Base-by-base conservation (phyloP, 225 moss, liverwort and hornwort species). In the Antitrichia curtipendula region DNA sequence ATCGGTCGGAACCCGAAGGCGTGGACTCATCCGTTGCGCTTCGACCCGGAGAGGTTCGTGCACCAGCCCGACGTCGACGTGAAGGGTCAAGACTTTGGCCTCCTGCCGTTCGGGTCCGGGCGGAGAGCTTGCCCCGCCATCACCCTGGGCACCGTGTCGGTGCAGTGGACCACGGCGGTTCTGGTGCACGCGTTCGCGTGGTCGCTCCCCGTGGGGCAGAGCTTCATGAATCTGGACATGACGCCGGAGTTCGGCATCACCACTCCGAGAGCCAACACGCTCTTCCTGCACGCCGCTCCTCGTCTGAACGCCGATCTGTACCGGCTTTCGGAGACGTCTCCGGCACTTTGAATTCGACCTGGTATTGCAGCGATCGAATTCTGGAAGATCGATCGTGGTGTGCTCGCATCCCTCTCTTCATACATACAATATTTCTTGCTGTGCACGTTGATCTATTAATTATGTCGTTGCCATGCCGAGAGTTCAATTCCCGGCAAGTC, bases 21-120 rank as follows among this genome's bases (percentile, higher is more conserved):
- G 23, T 93, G 93, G 91, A 41, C 58, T 5, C 40, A 89, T 8
- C 94, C 94, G 0, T 7, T 82, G 49, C 66, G 78, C 3, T 95
- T 93, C 66, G 28, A 90, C 65, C 93, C 93, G 5, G 89, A 89
- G 24, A 81, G 94, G 78, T 95, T 94, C 57, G 9, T 94, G 61
- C 38, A 79, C 18, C 45, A 15, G 31, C 81, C 87, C 2, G 80
- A 86, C 2, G 36, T 85, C 16, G 81, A 83, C 34, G 20, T 90
- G 45, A 85, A 45, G 56, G 91, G 91, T 4, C 76, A 83, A 4
- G 70, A 91, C 66, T 93, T 85, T 70, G 82, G 59, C 11, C 82
- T 93, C 13, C 59, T 93, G 10, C 92, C 92, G 17, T 94, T 94
- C 52, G 88, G 92, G 36, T 82, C 88, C 22, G 92, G 93, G 12